Conservation (phyloP, 169 alveolate species). For the Plasmodium ovale region DNA sequence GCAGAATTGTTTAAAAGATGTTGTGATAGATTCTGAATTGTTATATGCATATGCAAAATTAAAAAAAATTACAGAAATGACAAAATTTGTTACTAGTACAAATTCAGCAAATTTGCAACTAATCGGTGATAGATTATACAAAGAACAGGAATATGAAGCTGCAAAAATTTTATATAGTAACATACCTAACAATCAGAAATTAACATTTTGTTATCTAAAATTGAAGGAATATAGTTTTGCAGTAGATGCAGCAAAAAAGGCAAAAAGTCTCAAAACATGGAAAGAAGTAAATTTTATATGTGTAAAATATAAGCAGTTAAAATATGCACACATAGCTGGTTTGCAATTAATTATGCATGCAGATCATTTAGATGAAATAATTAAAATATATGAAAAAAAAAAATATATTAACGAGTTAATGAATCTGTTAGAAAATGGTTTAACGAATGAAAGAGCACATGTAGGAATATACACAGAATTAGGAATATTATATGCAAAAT, state of each 20-base stretch:
- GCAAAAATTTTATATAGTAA: slow-evolving; percentile 96
- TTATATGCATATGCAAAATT: slow-evolving; percentile 75
- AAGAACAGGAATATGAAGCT: slow-evolving; percentile 89
- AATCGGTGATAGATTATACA: slow-evolving; percentile 83
- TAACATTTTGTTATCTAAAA: slow-evolving; percentile 96
- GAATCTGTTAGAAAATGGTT: slow-evolving; percentile 77
- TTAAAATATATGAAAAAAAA: slow-evolving; percentile 80
- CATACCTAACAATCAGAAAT: slow-evolving; percentile 96
- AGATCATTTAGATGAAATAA: slow-evolving; percentile 96
- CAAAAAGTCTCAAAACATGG: slow-evolving; percentile 96
- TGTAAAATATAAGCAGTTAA: slow-evolving; percentile 87
- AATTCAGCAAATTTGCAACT: slow-evolving; percentile 79
- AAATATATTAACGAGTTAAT: slow-evolving; percentile 82
- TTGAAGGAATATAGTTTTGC: slow-evolving; percentile 96
- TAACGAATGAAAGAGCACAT: slow-evolving; percentile 88
- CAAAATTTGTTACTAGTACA: slow-evolving; percentile 60
- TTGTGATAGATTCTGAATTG: slow-evolving; percentile 70
- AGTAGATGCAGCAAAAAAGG: slow-evolving; percentile 98
- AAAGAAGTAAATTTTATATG: slow-evolving; percentile 96
- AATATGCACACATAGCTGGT: slow-evolving; percentile 96
- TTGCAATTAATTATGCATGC: slow-evolving; percentile 97
- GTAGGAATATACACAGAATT: slow-evolving; percentile 97
- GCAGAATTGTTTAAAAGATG: slow-evolving; percentile 74
- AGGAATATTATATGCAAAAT: slow-evolving; percentile 98
- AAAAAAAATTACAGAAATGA: slow-evolving; percentile 71